Conservation (phyloP, 177 flowering plant genomes). For the Vitis hybrid region DNA sequence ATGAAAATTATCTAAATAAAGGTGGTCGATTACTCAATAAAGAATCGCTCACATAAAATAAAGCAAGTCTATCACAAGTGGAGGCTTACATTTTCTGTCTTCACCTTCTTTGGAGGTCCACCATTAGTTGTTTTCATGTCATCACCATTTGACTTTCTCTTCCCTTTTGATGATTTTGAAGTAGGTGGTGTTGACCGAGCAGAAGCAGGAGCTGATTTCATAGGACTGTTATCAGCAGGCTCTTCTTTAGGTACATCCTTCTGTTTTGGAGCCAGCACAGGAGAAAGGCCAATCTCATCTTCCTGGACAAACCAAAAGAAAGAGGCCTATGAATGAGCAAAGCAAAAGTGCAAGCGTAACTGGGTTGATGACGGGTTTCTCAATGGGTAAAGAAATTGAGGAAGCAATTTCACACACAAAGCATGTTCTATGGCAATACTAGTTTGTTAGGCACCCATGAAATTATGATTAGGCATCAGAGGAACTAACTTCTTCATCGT, state of each 20-base stretch:
- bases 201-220: slow-evolving; percentile 54
- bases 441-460: background rate
- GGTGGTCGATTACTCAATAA: background rate
- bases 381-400: too few species aligned
- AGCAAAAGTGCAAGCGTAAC: background rate
- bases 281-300: slow-evolving; percentile 55
- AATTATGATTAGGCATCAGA: slow-evolving; percentile 2
- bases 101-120: slow-evolving; percentile 73
- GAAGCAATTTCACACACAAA: background rate
- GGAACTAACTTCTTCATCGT: slow-evolving; percentile 68
- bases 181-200: slow-evolving; percentile 63
- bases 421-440: background rate
- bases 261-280: slow-evolving; percentile 73
- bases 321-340: background rate
- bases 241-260: slow-evolving; percentile 84
- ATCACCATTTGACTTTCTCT: slow-evolving; percentile 76
- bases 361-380: too few species aligned
- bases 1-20: background rate
- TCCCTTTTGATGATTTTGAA: slow-evolving; percentile 79
- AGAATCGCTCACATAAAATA: background rate
- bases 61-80: background rate
- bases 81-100: slow-evolving; percentile 64
- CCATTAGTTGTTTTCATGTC: slow-evolving; percentile 59
- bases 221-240: slow-evolving; percentile 69
- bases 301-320: slow-evolving; percentile 44